phyloP scores from a whole-genome alignment of 2,329 filamentous ascomycete species.

The Clarireedia paspali region DNA sequence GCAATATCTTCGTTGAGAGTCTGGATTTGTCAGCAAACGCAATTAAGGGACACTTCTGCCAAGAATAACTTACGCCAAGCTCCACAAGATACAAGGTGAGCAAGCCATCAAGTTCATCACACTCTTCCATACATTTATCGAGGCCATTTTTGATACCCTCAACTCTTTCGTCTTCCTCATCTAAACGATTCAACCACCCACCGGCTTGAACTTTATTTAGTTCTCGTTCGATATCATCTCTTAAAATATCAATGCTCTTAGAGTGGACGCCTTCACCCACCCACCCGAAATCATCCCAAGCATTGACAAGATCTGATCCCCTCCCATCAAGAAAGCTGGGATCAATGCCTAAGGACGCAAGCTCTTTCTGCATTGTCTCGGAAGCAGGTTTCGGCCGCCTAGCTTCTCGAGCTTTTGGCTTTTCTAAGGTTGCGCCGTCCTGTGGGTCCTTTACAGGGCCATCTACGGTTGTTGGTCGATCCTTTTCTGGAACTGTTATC shows the following conservation, averaged over 20 bases:
- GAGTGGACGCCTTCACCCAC: conserved; percentile 68
- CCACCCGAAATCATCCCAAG: conserved; percentile 86
- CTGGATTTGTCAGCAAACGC: conserved; percentile 37
- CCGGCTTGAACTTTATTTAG: conserved; percentile 86
- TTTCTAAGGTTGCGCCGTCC: conserved; percentile 28
- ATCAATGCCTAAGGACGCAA: conserved; percentile 60
- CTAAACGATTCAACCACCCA: conserved; percentile 76
- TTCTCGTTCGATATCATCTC: conserved; percentile 76
- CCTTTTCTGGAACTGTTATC: conserved; percentile 42
- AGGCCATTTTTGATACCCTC: conserved; percentile 79
- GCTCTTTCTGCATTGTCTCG: conserved; percentile 29
- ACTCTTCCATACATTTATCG: conserved; percentile 86
- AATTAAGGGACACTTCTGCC: conserved; percentile 29
- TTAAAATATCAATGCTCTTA: conserved; percentile 71
- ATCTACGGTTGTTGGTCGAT: conserved; percentile 36
- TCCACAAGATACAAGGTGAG: conserved; percentile 93
- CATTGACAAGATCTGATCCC: conserved; percentile 72
- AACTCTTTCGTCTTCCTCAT: conserved; percentile 85
- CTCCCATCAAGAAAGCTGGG: conserved; percentile 66
- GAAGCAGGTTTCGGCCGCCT: conserved; percentile 26
- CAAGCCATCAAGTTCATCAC: conserved; percentile 90
- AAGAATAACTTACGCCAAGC: conserved; percentile 67
- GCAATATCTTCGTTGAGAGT: conserved; percentile 93
- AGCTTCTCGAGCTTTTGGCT: conserved; percentile 23
- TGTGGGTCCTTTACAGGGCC: conserved; percentile 28